Base-by-base conservation (phyloP, 768 basidiomycete species). In the Lactifluus pinguis region DNA sequence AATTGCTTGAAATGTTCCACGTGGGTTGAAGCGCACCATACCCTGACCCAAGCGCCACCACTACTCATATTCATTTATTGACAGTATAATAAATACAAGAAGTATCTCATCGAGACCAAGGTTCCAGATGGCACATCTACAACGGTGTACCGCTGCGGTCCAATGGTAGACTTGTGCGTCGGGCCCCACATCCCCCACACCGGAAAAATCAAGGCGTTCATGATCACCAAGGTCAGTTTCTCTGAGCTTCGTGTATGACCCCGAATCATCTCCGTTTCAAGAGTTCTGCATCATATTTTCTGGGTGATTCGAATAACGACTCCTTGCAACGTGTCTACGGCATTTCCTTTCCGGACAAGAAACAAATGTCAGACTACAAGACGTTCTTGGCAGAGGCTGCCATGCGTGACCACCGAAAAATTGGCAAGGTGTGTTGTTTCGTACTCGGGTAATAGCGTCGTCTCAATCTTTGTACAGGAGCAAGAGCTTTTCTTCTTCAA, bases 401-500 rank as follows among this genome's bases (percentile, higher is more conserved):
- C n/a, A 97, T 90, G 73, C 87, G 95, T 5, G 95, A 99, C 72
- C 97, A 98, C 70, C 78, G 97, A 49, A 92, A 91, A 77, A 98
- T 99, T 60, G 97, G 92, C 57, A 93, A 87, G 77, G 83, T 84
- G 58, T 57, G 72, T 53, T 42, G 49, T 42, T 9, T 48, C 21
- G 21, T 32, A 41, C 19, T 49, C 8, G 17, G 10, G 10, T 6
- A 47, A 36, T 47, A 34, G 32, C 49, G 59, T 29, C 39, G 21
- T 4, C n/a, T 51, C 62, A 56, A 54, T 34, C 62, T 60, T 5
- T 59, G 55, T 58, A 25, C 67, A 84, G 83, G 94, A 98, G 67
- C 97, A 99, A 79, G 97, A 99, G 67, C 77, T 99, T 9, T 99
- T 94, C 81, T 95, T 98, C 80, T 98, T 98, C 83, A 91, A 97